Percentiles rank a stretch among this genome's conserved stretches.
These are phyloP conservation scores for Pichia sp. DNA, from an alignment of 1,139 yeast genomes.

Conservation along the genomic window DNA sequence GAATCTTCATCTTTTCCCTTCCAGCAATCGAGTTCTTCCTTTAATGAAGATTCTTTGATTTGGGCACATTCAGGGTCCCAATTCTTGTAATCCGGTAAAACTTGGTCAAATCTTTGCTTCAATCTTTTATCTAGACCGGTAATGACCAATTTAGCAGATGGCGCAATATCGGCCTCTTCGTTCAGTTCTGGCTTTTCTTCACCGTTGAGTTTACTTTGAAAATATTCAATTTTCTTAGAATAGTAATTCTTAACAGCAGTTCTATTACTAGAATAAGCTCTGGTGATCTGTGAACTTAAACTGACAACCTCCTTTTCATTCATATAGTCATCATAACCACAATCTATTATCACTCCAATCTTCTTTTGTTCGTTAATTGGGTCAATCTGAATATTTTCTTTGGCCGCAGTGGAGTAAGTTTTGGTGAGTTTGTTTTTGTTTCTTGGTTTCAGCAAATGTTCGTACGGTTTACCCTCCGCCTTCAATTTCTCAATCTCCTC, in stretches of 20 bases:
- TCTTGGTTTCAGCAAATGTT: constrained; percentile 23
- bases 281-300: constrained; percentile 68
- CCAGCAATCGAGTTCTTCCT: constrained; percentile 9
- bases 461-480: constrained; percentile 20
- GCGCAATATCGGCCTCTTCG: constrained; percentile 23
- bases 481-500: constrained; percentile 23
- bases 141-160: constrained; percentile 47
- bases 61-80: constrained; percentile 56
- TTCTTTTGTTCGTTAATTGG: constrained; percentile 32
- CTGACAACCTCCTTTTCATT: constrained; percentile 70
- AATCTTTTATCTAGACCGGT: constrained; percentile 62
- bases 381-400: constrained; percentile 16
- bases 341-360: constrained; percentile 62
- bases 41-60: constrained; percentile 41
- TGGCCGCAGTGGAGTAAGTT: constrained; percentile 16
- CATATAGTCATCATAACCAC: constrained; percentile 89
- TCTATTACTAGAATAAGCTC: constrained; percentile 74
- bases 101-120: constrained; percentile 57
- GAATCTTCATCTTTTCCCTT: constrained; percentile 7
- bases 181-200: not conserved
- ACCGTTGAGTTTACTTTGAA: not conserved
- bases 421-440: constrained; percentile 17
- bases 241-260: constrained; percentile 32
- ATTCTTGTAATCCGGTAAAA: constrained; percentile 44
- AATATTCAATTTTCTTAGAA: constrained; percentile 3